phyloP scores from a whole-genome alignment of 2,329 filamentous ascomycete genomes.

The Penicillium sp. region DNA sequence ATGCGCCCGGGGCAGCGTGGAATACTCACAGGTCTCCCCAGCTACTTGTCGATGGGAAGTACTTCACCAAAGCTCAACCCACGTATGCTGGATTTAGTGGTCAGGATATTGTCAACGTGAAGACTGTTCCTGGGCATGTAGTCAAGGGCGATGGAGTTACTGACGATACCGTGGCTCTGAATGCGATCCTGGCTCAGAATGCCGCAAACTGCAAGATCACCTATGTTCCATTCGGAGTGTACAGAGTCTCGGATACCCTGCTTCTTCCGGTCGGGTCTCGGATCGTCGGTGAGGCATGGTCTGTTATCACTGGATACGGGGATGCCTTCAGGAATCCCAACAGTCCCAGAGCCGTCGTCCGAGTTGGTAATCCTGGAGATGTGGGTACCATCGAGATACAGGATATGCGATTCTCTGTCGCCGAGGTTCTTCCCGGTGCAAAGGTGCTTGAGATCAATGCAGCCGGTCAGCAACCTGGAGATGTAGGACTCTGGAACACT shows the following conservation, averaged over 20 bases:
- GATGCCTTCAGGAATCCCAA: conserved; percentile 52
- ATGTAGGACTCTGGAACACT: conserved; percentile 60
- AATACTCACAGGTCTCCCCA: conserved; percentile 38
- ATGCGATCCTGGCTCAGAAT: conserved; percentile 41
- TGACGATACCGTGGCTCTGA: conserved; percentile 49
- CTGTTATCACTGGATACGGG: conserved; percentile 58
- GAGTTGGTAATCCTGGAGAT: conserved; percentile 60
- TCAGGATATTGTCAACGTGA: conserved; percentile 55
- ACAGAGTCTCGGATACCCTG: conserved; percentile 55
- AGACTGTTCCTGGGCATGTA: conserved; percentile 46
- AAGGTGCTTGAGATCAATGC: conserved; percentile 61
- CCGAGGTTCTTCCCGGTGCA: conserved; percentile 53
- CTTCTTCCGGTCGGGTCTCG: conserved; percentile 55
- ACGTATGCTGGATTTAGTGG: conserved; percentile 53
- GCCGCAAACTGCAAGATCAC: conserved; percentile 40
- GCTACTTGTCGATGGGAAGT: conserved; percentile 46
- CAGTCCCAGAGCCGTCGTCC: conserved; percentile 57
- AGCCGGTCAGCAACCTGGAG: conserved; percentile 52
- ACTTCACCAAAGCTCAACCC: conserved; percentile 50
- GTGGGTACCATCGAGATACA: conserved; percentile 58
- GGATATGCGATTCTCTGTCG: conserved; percentile 60
- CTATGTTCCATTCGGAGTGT: conserved; percentile 42
- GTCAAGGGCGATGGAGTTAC: conserved; percentile 53
- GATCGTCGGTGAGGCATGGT: conserved; percentile 62
- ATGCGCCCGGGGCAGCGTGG: conserved; percentile 40